Conservation (phyloP, 805 yeast genomes). For the Candida caryicola region DNA sequence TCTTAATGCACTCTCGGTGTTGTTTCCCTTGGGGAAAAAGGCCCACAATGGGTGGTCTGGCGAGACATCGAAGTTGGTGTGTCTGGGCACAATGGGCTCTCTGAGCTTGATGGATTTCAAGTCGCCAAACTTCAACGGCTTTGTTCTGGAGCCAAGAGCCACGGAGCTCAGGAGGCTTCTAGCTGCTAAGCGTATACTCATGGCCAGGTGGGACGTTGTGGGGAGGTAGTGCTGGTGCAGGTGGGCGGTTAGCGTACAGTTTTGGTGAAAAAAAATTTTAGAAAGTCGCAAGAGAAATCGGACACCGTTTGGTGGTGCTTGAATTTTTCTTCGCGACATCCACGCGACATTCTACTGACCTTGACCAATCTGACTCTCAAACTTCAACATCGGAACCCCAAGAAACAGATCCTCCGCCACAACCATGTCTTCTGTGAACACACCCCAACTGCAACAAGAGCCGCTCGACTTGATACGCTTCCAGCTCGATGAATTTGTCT, state of each 20-base stretch:
- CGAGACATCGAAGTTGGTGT: conserved; percentile 63
- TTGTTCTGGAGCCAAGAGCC: conserved; percentile 38
- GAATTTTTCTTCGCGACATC: too few relatives aligned
- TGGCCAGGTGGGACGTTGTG: too few relatives aligned
- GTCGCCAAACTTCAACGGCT: conserved; percentile 19
- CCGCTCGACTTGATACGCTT: conserved; percentile 90
- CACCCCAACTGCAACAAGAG: conserved; percentile 42
- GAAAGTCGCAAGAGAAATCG: too few relatives aligned
- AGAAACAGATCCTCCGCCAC: too few relatives aligned
- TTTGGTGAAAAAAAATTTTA: too few relatives aligned
- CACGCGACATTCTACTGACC: too few relatives aligned
- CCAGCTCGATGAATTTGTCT: conserved; percentile 81
- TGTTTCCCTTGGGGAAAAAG: conserved; percentile 58
- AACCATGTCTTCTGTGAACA: conserved; percentile 33
- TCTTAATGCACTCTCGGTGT: conserved; percentile 58
- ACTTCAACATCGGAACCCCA: neutral
- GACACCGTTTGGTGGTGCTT: too few relatives aligned
- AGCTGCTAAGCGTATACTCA: conserved; percentile 8
- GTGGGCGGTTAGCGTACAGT: too few relatives aligned
- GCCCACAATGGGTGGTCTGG: conserved; percentile 96
- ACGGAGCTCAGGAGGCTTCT: conserved; percentile 34
- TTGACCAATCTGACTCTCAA: too few relatives aligned
- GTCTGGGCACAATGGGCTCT: conserved; percentile 83
- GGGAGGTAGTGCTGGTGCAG: too few relatives aligned
- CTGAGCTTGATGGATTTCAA: conserved; percentile 52